Base-by-base conservation (phyloP, 192 early-diverging fungal species). In the Backusella tarrabulga region DNA sequence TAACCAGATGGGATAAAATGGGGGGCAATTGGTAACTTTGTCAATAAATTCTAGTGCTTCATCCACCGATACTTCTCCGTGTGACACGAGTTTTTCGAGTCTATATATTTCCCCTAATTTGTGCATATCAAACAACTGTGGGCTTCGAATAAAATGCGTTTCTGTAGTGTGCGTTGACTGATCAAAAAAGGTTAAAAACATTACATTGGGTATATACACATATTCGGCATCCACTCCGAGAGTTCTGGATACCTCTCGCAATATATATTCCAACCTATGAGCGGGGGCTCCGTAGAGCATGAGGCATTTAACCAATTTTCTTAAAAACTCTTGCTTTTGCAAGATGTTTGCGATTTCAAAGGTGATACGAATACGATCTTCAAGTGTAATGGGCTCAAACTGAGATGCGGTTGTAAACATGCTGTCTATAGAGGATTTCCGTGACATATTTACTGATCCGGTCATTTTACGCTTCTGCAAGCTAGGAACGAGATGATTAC, bases 171-270 rank as follows among this genome's bases (percentile, higher is more conserved):
- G 88, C 2, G 91, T 94, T 46, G 89, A 88, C 9, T 85, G 85
- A 79, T 94, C 91, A 72, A 90, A 85, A 78, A 94, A 94, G 21
- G 88, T 87, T 29, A 93, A 84, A 26, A 94, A 86, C 85, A 94
- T 91, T 63, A 93, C 85, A 38, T 91, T 90, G 29, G 93, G 93
- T 38, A 93, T 77, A 75, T 88, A 90, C 12, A 92, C 87, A 70
- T 91, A 92, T 41, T 88, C 88, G 3, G 90, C 83, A 21, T 92
- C 86, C 60, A 93, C 83, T 34, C 89, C 89, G 32, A 93, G 79
- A 7, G 87, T 83, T 52, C 84, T 80, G 4, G 92, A 89, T n/a
- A 91, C 86, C 32, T 86, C 81, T 14, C 89, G 83, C 82, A 93
- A 80, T 34, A 89, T 87, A 40, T 84, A 85, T 77, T 93, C 92